Evolutionary conservation across 345 rosid genomes (phyloP), one percentile per base, ranked within the genome.

Genomic region (Arabis hirsuta): DNA sequence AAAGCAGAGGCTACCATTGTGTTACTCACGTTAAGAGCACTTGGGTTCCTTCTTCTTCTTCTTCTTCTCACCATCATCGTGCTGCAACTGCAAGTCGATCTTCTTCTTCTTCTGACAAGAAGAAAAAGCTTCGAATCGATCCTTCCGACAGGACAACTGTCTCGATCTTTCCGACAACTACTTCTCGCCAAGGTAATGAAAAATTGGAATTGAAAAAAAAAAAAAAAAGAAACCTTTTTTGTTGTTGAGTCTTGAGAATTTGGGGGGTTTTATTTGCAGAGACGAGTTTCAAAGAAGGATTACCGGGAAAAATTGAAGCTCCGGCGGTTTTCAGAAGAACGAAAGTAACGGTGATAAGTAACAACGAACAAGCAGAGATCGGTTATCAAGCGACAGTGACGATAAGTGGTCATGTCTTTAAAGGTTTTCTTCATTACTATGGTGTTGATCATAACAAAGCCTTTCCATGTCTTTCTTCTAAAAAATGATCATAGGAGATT

Each of bases 331-430:
- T 93, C 76, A 90, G 69, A 79, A 81, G 97, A 71, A 90, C 85
- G 44, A 82, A 88, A 69, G 94, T 93, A 65, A 90, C 97, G 1
- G 89, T 94, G 46, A 73, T 81, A 51, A 38, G 83, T 80, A 73
- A 81, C 27, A 91, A 87, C 2, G 90, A 89, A 48, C 61, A 74
- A 58, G 86, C 88, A 72, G 94, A 93, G 83, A 80, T 82, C 52
- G 94, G 88, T 5, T 93, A 93, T 64, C 97, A 93, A 76, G 97
- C 96, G 6, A 88, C 82, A 12, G 98, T 90, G 20, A 90, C 84
- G 51, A 90, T 93, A 44, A 85, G 89, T 13, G 96, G 98, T 7
- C 98, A 84, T 74, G 88, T 93, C 43, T 93, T 93, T 47, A 89
- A 88, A 77, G 98, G 98, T 65, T 82, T 90, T 82, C 80, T 81